phyloP scores from a whole-genome alignment of 257 asterid species.

The Plantago major region DNA sequence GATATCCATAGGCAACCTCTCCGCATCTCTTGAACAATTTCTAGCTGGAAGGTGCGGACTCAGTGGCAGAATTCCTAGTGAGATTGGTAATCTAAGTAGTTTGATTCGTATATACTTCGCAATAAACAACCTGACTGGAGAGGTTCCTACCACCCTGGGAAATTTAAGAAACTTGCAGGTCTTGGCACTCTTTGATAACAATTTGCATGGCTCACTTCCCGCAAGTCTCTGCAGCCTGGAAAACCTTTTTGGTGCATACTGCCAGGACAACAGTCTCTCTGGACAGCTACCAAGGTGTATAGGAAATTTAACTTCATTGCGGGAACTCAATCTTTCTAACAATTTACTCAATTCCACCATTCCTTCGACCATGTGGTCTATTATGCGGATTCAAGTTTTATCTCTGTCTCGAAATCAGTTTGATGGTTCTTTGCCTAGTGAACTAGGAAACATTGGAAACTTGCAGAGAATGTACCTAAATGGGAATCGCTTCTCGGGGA shows the following conservation, averaged over 20 bases:
- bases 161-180: slow-evolving; percentile 13
- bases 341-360: slow-evolving; percentile 8
- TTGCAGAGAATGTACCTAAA: background rate
- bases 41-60: background rate
- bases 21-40: slow-evolving; percentile 8
- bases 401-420: slow-evolving; percentile 12
- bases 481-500: slow-evolving; percentile 20
- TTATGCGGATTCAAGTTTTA: background rate
- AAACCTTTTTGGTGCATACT: background rate
- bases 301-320: slow-evolving; percentile 15
- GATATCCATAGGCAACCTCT: slow-evolving; percentile 21
- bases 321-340: slow-evolving; percentile 5
- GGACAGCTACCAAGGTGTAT: slow-evolving; percentile 21
- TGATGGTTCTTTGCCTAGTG: slow-evolving; percentile 16
- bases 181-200: background rate
- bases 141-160: slow-evolving; percentile 19
- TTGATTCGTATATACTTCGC: slow-evolving; percentile 4
- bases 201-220: slow-evolving; percentile 15
- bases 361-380: slow-evolving; percentile 21
- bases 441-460: slow-evolving; percentile 9
- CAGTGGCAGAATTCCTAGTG: slow-evolving; percentile 24
- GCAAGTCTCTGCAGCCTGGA: slow-evolving; percentile 10
- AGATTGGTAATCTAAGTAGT: slow-evolving; percentile 21
- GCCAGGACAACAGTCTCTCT: slow-evolving; percentile 9
- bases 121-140: slow-evolving; percentile 12